These are phyloP conservation scores for Aspergillus proliferans DNA, from an alignment of 2,329 filamentous ascomycete genomes.

Conservation along the genomic window DNA sequence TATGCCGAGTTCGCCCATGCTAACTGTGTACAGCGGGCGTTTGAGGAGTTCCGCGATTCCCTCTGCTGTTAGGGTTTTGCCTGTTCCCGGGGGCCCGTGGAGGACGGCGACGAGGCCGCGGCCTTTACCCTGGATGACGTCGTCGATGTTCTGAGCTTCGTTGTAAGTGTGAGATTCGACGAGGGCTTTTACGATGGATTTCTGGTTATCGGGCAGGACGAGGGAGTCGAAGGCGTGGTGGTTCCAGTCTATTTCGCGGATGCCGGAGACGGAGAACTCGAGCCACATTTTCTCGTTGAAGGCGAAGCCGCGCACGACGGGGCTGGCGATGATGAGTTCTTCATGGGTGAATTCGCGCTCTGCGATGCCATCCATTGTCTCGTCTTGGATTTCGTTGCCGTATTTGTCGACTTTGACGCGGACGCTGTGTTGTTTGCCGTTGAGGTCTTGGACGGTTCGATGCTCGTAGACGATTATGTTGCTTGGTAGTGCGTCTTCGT, in stretches of 20 bases:
- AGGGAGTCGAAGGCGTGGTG: slow-evolving; percentile 74
- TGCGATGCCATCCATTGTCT: slow-evolving; percentile 49
- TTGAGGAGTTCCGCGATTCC: slow-evolving; percentile 77
- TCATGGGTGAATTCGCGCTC: slow-evolving; percentile 66
- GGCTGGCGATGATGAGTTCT: slow-evolving; percentile 75
- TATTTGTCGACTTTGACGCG: slow-evolving; percentile 52
- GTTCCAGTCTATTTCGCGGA: slow-evolving; percentile 80
- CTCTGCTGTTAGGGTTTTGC: slow-evolving; percentile 83
- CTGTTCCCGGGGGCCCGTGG: slow-evolving; percentile 78
- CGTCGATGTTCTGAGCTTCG: slow-evolving; percentile 73
- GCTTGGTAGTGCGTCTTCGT: slow-evolving; percentile 21
- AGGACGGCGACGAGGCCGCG: slow-evolving; percentile 77
- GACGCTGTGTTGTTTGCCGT: slow-evolving; percentile 47
- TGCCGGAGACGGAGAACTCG: slow-evolving; percentile 72
- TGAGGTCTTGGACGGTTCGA: slow-evolving; percentile 51
- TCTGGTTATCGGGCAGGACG: slow-evolving; percentile 61
- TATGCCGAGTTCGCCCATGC: slow-evolving; percentile 74
- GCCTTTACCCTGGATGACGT: slow-evolving; percentile 76
- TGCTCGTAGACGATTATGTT: slow-evolving; percentile 37
- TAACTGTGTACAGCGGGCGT: slow-evolving; percentile 76
- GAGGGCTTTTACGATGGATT: slow-evolving; percentile 68
- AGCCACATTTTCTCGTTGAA: slow-evolving; percentile 88
- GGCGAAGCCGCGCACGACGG: slow-evolving; percentile 78
- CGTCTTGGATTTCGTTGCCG: slow-evolving; percentile 48
- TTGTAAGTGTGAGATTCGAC: slow-evolving; percentile 81